Evolutionary conservation across 1,284 basidiomycete species (phyloP).

Genomic region (Cutaneotrichosporon mucoides): DNA sequence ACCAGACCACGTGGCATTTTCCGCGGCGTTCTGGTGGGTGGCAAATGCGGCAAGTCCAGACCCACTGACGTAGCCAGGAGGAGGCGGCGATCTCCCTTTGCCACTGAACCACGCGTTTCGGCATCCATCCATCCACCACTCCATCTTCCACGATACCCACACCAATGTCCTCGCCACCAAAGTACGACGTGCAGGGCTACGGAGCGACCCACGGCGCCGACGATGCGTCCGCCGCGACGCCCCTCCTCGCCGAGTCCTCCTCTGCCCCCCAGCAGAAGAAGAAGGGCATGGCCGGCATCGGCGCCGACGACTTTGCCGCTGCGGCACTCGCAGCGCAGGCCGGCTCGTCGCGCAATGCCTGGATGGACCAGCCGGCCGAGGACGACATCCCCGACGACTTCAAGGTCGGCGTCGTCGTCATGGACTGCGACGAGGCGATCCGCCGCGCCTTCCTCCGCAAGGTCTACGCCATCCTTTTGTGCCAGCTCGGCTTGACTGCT

Average conservation of each 20-base stretch:
- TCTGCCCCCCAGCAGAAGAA: not conserved
- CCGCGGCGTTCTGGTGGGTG: not conserved
- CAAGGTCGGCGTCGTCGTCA: slow-evolving; percentile 47
- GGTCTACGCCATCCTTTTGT: slow-evolving; percentile 46
- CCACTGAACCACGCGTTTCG: not conserved
- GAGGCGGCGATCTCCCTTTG: not conserved
- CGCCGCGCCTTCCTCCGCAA: slow-evolving; percentile 48
- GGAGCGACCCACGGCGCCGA: slow-evolving; percentile 23
- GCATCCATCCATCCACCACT: too few relatives aligned
- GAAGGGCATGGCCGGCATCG: slow-evolving; percentile 9
- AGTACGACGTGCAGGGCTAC: slow-evolving; percentile 33
- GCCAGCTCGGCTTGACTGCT: slow-evolving; percentile 41
- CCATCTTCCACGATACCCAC: too few relatives aligned
- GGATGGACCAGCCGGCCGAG: slow-evolving; percentile 42
- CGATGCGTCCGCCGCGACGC: slow-evolving; percentile 21
- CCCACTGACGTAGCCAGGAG: not conserved
- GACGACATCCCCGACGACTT: slow-evolving; percentile 47
- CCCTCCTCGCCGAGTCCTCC: slow-evolving; percentile 26
- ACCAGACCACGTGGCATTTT: not conserved
- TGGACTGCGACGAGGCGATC: slow-evolving; percentile 47
- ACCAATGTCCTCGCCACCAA: slow-evolving; percentile 33
- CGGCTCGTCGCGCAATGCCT: slow-evolving; percentile 28
- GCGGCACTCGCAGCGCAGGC: slow-evolving; percentile 10
- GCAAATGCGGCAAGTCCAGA: not conserved
- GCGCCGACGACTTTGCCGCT: slow-evolving; percentile 5